Conservation (phyloP, 2,329 filamentous ascomycete genomes). For the Colletotrichum cuscutae region DNA sequence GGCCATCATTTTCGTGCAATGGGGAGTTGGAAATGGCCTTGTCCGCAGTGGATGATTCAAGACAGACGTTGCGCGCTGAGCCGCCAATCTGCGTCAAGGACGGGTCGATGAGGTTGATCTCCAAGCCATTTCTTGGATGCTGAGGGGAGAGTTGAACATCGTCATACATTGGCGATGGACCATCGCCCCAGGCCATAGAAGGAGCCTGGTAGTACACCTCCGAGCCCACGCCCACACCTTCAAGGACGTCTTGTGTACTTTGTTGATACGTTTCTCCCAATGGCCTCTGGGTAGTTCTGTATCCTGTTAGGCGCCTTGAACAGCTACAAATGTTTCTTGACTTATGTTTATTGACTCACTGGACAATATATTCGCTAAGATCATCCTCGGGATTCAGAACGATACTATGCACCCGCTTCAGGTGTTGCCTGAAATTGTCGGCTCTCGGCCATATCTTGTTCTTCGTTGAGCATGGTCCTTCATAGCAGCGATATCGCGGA, state of each 20-base stretch:
- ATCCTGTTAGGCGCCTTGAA: not conserved
- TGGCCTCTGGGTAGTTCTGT: not conserved
- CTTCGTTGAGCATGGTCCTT: constrained; percentile 64
- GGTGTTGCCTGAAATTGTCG: constrained; percentile 89
- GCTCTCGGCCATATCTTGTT: constrained; percentile 81
- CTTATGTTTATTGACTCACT: constrained; percentile 38
- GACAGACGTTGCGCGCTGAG: not conserved
- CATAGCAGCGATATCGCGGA: constrained; percentile 69
- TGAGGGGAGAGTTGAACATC: constrained; percentile 23
- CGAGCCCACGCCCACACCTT: constrained; percentile 31
- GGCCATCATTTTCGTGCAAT: not conserved
- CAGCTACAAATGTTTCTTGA: not conserved
- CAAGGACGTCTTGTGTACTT: constrained; percentile 17
- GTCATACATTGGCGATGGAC: not conserved
- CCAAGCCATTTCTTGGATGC: constrained; percentile 21
- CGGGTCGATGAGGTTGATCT: constrained; percentile 18
- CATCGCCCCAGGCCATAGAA: not conserved
- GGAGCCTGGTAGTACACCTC: constrained; percentile 1
- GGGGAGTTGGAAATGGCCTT: not conserved
- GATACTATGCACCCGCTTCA: constrained; percentile 72
- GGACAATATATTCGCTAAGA: constrained; percentile 46
- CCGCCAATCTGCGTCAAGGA: not conserved
- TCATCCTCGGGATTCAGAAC: constrained; percentile 49
- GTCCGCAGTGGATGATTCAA: not conserved
- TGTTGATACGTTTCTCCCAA: not conserved